Conservation (phyloP, 225 moss, liverwort and hornwort genomes). For the Takakia lepidozioides region DNA sequence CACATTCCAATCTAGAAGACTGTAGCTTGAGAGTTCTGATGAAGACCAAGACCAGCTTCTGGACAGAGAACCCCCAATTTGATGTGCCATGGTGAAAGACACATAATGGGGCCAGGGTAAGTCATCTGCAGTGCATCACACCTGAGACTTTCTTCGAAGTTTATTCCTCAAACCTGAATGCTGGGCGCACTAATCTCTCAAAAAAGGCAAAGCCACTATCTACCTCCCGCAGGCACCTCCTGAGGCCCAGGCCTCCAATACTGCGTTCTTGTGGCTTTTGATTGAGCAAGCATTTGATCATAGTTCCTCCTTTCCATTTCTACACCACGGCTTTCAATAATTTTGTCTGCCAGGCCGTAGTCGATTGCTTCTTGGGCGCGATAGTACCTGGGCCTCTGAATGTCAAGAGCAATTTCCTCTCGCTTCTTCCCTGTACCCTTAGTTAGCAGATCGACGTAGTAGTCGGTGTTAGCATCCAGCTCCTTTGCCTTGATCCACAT, state of each 20-base stretch:
- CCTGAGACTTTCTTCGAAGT: no score
- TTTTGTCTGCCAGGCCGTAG: conserved; percentile 96
- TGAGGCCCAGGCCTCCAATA: conserved; percentile 65
- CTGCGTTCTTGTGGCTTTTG: conserved; percentile 56
- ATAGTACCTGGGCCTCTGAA: conserved; percentile 88
- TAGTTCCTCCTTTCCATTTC: conserved; percentile 97
- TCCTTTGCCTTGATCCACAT: conserved; percentile 99
- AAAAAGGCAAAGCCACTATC: no score
- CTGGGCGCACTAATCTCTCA: no score
- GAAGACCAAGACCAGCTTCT: no score
- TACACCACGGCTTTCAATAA: conserved; percentile 87
- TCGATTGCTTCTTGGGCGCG: conserved; percentile 95
- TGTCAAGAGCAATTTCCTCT: conserved; percentile 79
- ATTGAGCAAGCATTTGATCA: conserved; percentile 93
- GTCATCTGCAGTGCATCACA: no score
- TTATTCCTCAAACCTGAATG: no score
- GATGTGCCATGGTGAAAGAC: no score
- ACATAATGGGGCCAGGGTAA: no score
- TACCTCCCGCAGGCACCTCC: conserved; percentile 51
- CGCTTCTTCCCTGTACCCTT: conserved; percentile 83
- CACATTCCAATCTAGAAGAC: no score
- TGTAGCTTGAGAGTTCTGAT: no score
- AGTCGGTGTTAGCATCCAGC: conserved; percentile 87
- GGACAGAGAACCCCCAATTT: no score
- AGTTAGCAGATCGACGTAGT: conserved; percentile 78